Base-by-base conservation (phyloP, 75 land plant genomes). In the Sequoiadendron giganteum region DNA sequence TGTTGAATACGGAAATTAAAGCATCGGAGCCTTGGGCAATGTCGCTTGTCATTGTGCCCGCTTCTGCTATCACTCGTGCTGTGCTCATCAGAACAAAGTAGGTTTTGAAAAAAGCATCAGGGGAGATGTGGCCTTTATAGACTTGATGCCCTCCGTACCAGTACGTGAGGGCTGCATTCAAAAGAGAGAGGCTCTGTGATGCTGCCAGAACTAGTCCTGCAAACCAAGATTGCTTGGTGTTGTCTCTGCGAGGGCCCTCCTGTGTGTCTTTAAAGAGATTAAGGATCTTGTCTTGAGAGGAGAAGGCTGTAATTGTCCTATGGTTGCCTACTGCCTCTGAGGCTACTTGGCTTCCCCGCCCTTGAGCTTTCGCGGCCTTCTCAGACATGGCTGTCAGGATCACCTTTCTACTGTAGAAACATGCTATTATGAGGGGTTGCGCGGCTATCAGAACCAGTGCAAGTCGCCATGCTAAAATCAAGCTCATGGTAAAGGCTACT, bases 31-130 rank as follows among this genome's bases (percentile, higher is more conserved):
- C 95, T 32, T 92, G 92, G 0, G 93, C 92, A 0, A 94, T 79
- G 85, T 95, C 96, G 1, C 92, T 84, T 3, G 95, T 91, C 88
- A 92, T 90, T 56, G 91, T 94, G 4, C 95, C 95, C 0, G 96
- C 96, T 30, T 97, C 97, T 36, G 99, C 97, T 28, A 96, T 93
- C 88, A 95, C 92, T 2, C 91, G 86, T 3, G 97, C 99, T 1
- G 96, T 96, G 90, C 95, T 92, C 45, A 97, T 93, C 5, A 97
- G 91, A n/a, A 96, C 90, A 90, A 94, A 90, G 92, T 96, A 95
- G 3, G 95, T 93, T 85, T 94, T 88, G 72, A 97, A 94, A 54
- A 97, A 77, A 14, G 91, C 94, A 36, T 87, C 88, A 38, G 94
- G 89, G 10, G 89, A 42, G 72, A 93, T 91, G 39, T 87, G 34